A percentile compares a stretch with the other conserved stretches of the same genome.
phyloP scores from a whole-genome alignment of 2,329 filamentous ascomycete genomes.

The Stachybotrys echinatus region DNA sequence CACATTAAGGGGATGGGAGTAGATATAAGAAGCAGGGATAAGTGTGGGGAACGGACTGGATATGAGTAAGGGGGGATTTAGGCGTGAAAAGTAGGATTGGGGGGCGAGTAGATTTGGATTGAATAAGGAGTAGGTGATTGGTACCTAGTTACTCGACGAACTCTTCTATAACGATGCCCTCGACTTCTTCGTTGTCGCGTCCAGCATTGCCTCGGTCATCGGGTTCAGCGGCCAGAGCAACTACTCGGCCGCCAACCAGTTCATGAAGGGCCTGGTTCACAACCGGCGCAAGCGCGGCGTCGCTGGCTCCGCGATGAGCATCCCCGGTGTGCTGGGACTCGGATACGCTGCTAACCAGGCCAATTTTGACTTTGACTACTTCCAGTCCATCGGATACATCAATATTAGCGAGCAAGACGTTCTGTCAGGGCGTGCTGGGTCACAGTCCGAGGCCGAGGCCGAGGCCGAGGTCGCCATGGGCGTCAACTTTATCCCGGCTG shows the following conservation, averaged over 20 bases:
- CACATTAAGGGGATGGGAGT: too few species aligned
- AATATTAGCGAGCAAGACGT: constrained; percentile 20
- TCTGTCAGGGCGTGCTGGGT: constrained; percentile 4
- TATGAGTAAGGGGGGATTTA: too few species aligned
- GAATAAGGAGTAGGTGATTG: too few species aligned
- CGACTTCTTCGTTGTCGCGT: neutral
- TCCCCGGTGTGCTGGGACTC: constrained; percentile 3
- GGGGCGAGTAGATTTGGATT: too few species aligned
- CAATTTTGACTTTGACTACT: neutral
- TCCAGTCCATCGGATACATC: constrained; percentile 6
- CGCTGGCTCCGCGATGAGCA: constrained; percentile 16
- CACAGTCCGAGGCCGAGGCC: constrained; percentile 1
- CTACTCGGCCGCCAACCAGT: constrained; percentile 26
- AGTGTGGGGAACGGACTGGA: too few species aligned
- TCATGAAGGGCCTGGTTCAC: constrained; percentile 19
- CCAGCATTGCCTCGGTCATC: constrained; percentile 13
- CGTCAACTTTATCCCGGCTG: constrained; percentile 2
- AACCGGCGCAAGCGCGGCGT: constrained; percentile 15
- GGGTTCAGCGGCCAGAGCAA: constrained; percentile 25
- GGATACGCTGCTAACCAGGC: neutral
- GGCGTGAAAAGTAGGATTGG: too few species aligned
- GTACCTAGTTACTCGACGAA: neutral
- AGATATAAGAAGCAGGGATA: too few species aligned
- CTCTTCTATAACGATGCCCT: neutral
- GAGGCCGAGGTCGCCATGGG: constrained; percentile 7